These are phyloP conservation scores for Metschnikowia continentalis DNA, from an alignment of 805 yeast genomes.

Conservation along the genomic window DNA sequence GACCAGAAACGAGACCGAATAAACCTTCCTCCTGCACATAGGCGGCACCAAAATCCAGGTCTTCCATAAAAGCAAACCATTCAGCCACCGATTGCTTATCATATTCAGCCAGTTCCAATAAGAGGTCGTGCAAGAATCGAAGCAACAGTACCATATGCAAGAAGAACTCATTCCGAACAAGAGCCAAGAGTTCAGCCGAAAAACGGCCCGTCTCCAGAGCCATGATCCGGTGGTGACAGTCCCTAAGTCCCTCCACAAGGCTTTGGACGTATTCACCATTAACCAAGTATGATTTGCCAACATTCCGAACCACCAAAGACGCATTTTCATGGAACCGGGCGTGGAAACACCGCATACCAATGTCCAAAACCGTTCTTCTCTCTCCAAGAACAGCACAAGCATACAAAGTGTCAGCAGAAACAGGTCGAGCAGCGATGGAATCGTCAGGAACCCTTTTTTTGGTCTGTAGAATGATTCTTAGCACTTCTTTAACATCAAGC, in stretches of 20 bases:
- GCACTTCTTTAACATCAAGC: slow-evolving; percentile 42
- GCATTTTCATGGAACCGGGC: slow-evolving; percentile 14
- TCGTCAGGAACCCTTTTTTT: slow-evolving; percentile 19
- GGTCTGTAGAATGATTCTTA: slow-evolving; percentile 45
- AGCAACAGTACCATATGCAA: slow-evolving; percentile 31
- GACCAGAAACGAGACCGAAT: slow-evolving; percentile 37
- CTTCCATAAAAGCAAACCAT: slow-evolving; percentile 57
- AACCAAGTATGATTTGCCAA: slow-evolving; percentile 26
- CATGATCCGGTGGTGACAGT: background rate
- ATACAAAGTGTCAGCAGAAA: slow-evolving; percentile 20
- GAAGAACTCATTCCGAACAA: slow-evolving; percentile 25
- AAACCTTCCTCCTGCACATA: slow-evolving; percentile 22
- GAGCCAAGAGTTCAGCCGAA: background rate
- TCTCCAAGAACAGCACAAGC: slow-evolving; percentile 45
- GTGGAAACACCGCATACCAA: slow-evolving; percentile 31
- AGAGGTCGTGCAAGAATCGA: slow-evolving; percentile 37
- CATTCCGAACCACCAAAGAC: slow-evolving; percentile 28
- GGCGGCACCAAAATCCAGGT: slow-evolving; percentile 22
- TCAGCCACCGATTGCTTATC: slow-evolving; percentile 26
- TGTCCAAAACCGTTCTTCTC: slow-evolving; percentile 45
- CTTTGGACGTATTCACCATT: slow-evolving; percentile 3
- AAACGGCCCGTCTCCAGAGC: background rate
- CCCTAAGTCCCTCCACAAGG: slow-evolving; percentile 5
- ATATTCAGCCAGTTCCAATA: slow-evolving; percentile 33
- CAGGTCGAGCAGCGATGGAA: slow-evolving; percentile 20